These are phyloP conservation scores for Carpinus viminea DNA, from an alignment of 306 rosid genomes.

Conservation along the genomic window DNA sequence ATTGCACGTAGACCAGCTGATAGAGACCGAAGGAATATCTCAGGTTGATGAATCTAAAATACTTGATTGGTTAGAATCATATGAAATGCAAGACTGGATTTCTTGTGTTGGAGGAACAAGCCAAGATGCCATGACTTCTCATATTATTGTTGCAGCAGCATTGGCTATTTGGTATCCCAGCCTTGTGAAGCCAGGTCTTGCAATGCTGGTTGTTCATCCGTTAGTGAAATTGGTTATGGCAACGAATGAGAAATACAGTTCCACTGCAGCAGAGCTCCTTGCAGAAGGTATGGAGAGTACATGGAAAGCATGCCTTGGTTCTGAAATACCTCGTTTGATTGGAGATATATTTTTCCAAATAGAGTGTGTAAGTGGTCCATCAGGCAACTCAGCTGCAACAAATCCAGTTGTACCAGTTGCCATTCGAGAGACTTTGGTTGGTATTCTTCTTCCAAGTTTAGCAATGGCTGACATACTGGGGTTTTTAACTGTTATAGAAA, in stretches of 20 bases:
- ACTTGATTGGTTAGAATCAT: conserved; percentile 81
- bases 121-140: conserved; percentile 98
- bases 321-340: conserved; percentile 76
- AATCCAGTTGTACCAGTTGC: conserved; percentile 55
- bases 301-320: conserved; percentile 72
- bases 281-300: conserved; percentile 97
- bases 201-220: conserved; percentile 75
- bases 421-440: conserved; percentile 72
- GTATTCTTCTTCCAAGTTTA: conserved; percentile 93
- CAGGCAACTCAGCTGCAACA: conserved; percentile 45
- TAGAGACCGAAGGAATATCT: conserved; percentile 36
- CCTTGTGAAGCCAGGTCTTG: conserved; percentile 76
- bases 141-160: conserved; percentile 92
- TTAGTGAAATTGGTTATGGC: conserved; percentile 89
- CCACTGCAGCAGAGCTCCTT: conserved; percentile 98
- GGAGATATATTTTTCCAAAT: conserved; percentile 92
- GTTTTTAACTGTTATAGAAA: conserved; percentile 73
- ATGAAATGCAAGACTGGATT: conserved; percentile 98
- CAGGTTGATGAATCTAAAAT: conserved; percentile 61
- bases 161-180: conserved; percentile 97
- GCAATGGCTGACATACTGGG: conserved; percentile 84
- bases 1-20: conserved; percentile 14
- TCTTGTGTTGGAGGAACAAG: conserved; percentile 97
- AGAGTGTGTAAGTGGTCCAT: conserved; percentile 79
- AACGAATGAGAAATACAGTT: conserved; percentile 87